Evolutionary conservation across 371 early-diverging fungal species (phyloP), one percentile per base, ranked within the genome.

Genomic region (Mortierella sp.): DNA sequence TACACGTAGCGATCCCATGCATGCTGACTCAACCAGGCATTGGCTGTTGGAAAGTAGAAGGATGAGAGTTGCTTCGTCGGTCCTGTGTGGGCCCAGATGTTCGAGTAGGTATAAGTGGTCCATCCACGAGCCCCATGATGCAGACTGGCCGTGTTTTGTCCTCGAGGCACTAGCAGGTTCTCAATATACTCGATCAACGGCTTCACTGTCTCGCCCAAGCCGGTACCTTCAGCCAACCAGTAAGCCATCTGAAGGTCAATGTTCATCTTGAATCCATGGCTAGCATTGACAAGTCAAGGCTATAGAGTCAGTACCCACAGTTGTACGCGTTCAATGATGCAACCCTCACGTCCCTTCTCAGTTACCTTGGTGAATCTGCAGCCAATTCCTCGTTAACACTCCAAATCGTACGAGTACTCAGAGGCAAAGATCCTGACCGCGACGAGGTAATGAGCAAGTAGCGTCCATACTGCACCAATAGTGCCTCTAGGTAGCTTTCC

Each of bases 1-100:
- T 76, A 76, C 13, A 65, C 34, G 19, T 76, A 76, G n/a, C 62
- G 55, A 29, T 76, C 77, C 77, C 77, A 76, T 2, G 69, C 77
- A 31, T 76, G 69, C 21, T 76, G 69, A 27, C 68, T 68, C 4
- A 76, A n/a, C 77, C 77, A 76, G 2, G 77, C 77, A 25, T 53
- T 69, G 0, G 69, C 60, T 2, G 69, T 62, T 9, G 77, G 77
- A 34, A 76, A 69, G 27, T 69, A 69, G 28, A 63, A 76, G 10
- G 69, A 56, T 24, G 41, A 45, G 4, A 28, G 37, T 16, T 60
- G 48, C 13, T 55, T 41, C 10, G 69, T 76, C 17, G 69, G 65
- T n/a, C 76, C 76, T 1, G 76, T 76, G 31, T 76, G 76, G 17
- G 69, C 76, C 76, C 76, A 76, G 43, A 76, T 68, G 49, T 76